These are phyloP conservation scores for Helianthus annuus DNA, from an alignment of 129 eudicot species.

Conservation along the genomic window HanXRQr2.0-SUNRISE NC_035437.2:147062350-147062849, in stretches of 20 bases:
- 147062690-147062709: neutral
- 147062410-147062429: slow-evolving; percentile 41
- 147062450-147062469: neutral
- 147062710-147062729: slow-evolving; percentile 6
- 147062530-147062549: too few relatives aligned
- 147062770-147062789: neutral
- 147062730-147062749: neutral
- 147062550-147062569: neutral
- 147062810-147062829: neutral
- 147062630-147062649: slow-evolving; percentile 2
- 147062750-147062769: neutral
- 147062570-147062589: too few relatives aligned
- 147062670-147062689: neutral
- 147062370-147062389: slow-evolving; percentile 33
- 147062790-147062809: neutral
- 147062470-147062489: slow-evolving; percentile 5
- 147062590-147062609: too few relatives aligned
- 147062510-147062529: neutral
- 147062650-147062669: neutral
- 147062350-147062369: slow-evolving; percentile 34
- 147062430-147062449: slow-evolving; percentile 15
- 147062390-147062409: slow-evolving; percentile 33
- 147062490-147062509: slow-evolving; percentile 13
- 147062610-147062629: too few relatives aligned
- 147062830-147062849: neutral